Base-by-base conservation (phyloP, 352 stramenopile species). In the Globisporangium heterothallicum region DNA sequence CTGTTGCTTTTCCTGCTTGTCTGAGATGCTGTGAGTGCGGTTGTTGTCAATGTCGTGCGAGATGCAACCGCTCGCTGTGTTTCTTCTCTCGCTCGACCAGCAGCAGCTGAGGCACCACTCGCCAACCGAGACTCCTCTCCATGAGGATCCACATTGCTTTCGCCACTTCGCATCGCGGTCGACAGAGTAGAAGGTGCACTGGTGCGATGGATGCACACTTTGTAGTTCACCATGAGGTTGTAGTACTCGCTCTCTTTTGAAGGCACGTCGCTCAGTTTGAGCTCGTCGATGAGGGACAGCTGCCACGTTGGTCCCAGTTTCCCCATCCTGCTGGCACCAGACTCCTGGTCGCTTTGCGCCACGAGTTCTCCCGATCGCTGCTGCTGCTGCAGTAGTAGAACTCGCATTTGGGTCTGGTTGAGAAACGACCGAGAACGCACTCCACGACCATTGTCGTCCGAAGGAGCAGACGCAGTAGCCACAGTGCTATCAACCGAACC, bases 221-320 rank as follows among this genome's bases (percentile, higher is more conserved):
- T 78, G 58, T 86, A 88, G 42, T 72, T 74, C 3, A 32, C 43
- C 72, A 86, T 88, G 49, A 82, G 74, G 18, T 69, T 46, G 52
- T 71, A 84, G 51, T 75, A 88, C 7, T 42, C 56, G 1, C 62
- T 45, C 53, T 83, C 65, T 45, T 61, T 68, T 6, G 77, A 88
- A 7, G 77, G 74, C 22, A 88, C 71, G 4, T 68, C 62, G 13
- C 59, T 64, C 5, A 19, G 16, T 1, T 48, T 34, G 9, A 86
- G 57, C 4, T 68, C 51, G 0, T 72, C 60, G 0, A 49, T 56
- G 8, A 71, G 50, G 12, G 59, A 70, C 8, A 86, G 67, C 12
- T 72, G 64, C 75, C 75, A 86, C n/a, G n/a, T n/a, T n/a, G n/a
- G n/a, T n/a, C n/a, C n/a, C n/a, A n/a, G n/a, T n/a, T n/a, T n/a